Evolutionary conservation across 1,284 basidiomycete genomes (phyloP).

Genomic region (Cryptococcus jaspeensis): DNA sequence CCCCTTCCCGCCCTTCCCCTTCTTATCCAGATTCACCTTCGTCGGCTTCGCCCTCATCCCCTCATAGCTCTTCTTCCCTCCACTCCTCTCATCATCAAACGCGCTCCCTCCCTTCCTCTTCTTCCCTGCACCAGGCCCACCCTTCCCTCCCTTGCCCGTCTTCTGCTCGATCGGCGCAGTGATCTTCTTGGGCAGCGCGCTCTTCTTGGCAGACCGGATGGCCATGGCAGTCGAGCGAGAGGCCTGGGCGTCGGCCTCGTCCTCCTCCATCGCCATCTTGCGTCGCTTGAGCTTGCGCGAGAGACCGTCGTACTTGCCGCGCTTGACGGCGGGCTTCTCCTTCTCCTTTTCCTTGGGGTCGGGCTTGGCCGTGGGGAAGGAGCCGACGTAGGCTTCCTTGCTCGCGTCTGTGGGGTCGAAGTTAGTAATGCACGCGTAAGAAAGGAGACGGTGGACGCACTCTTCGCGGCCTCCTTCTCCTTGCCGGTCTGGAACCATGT

Average conservation of each 20-base stretch:
- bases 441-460: constrained; percentile 53
- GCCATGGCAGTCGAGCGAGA: constrained; percentile 61
- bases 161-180: constrained; percentile 26
- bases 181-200: constrained; percentile 61
- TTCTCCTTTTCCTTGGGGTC: constrained; percentile 32
- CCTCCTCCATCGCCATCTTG: constrained; percentile 79
- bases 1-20: constrained; percentile 28
- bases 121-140: not conserved
- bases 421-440: not conserved
- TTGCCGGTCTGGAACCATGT: constrained; percentile 96
- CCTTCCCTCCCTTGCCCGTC: constrained; percentile 14
- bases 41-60: constrained; percentile 46
- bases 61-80: constrained; percentile 25
- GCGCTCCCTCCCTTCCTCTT: not conserved
- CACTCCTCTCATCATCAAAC: constrained; percentile 6
- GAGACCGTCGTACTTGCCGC: constrained; percentile 78
- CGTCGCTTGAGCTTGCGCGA: constrained; percentile 78
- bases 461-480: constrained; percentile 77
- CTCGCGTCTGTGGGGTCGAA: constrained; percentile 59
- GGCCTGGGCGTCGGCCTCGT: constrained; percentile 61
- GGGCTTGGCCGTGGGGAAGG: constrained; percentile 47
- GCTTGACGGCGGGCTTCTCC: constrained; percentile 60
- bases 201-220: constrained; percentile 81
- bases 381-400: constrained; percentile 68
- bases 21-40: constrained; percentile 42